phyloP scores from a whole-genome alignment of 2,329 filamentous ascomycete genomes.

The Fusarium marasasianum region DNA sequence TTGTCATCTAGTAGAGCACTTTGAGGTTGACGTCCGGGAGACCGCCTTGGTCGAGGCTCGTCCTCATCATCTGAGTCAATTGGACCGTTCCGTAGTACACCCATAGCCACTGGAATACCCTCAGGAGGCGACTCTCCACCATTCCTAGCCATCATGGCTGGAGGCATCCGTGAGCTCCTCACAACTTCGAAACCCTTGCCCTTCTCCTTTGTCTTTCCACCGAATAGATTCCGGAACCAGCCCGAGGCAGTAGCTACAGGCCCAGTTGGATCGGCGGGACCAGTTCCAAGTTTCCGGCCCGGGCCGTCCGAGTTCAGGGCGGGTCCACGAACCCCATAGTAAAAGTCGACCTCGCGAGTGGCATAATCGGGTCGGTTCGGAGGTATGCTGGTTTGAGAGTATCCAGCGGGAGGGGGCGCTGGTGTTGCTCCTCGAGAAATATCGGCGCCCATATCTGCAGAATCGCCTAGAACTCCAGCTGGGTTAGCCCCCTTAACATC shows the following conservation, averaged over 20 bases:
- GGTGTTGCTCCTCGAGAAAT: slow-evolving; percentile 57
- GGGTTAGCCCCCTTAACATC: slow-evolving; percentile 53
- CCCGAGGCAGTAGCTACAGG: slow-evolving; percentile 88
- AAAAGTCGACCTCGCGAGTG: slow-evolving; percentile 95
- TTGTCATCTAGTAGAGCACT: slow-evolving; percentile 57
- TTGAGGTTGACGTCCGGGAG: slow-evolving; percentile 41
- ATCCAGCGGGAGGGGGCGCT: slow-evolving; percentile 44
- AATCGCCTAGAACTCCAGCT: slow-evolving; percentile 47
- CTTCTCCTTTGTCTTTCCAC: slow-evolving; percentile 90
- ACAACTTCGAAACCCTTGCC: slow-evolving; percentile 98
- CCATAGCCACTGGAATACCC: slow-evolving; percentile 72
- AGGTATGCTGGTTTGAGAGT: slow-evolving; percentile 53
- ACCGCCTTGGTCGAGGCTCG: slow-evolving; percentile 41
- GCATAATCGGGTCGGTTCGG: slow-evolving; percentile 83
- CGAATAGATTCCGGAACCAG: slow-evolving; percentile 84
- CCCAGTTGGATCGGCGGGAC: slow-evolving; percentile 92
- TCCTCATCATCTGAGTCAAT: slow-evolving; percentile 72
- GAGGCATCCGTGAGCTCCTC: slow-evolving; percentile 85
- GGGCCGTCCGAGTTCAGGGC: slow-evolving; percentile 84
- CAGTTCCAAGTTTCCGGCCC: slow-evolving; percentile 88
- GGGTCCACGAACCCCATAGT: slow-evolving; percentile 91
- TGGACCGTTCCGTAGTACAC: slow-evolving; percentile 66
- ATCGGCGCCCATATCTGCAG: slow-evolving; percentile 53
- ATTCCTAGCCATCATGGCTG: slow-evolving; percentile 69
- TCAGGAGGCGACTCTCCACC: slow-evolving; percentile 74